Evolutionary conservation across 805 yeast species (phyloP), one percentile per base, ranked within the genome.

Genomic region (Candida bentonensis): DNA sequence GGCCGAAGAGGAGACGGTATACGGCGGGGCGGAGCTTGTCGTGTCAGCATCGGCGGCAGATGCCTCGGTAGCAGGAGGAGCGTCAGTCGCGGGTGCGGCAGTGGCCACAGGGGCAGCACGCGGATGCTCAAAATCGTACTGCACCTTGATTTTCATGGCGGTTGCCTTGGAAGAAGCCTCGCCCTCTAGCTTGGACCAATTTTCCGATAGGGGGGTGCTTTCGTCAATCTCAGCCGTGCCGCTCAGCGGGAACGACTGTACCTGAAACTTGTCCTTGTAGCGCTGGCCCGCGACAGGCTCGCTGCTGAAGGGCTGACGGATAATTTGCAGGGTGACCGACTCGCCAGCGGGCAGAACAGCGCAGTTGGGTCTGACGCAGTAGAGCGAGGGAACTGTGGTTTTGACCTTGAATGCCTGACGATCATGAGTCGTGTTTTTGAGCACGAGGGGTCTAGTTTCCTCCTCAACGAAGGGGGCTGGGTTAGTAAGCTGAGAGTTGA

Each of bases 361-460:
- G 47, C 96, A 89, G 63, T 88, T 92, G 50, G 98, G 98, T 66
- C 96, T 81, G 43, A 92, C 97, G 63, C 95, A 85, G 70, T 88
- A 73, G 63, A 85, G 70, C 63, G 85, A 88, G 49, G 98, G 98
- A 7, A 97, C 96, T 4, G 98, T 92, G 40, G 98, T 89, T 68
- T 89, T 92, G 59, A 92, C 96, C 68, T 92, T 92, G 72, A 86
- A 92, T 23, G 95, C 96, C 40, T 79, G 70, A 25, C 77, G 66
- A 44, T 69, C 69, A 15, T 74, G 62, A 34, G 80, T 67, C 54
- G 78, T 79, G 61, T 82, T 82, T 34, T 69, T 61, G 50, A 71
- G 63, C 34, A 30, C n/a, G 20, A 30, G 36, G 20, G 69, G 65
- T 59, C 79, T 81, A 15, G 92, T 80, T 39, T 80, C 73, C 52